Base-by-base conservation (phyloP, 129 eudicot genomes). In the Dittrichia graveolens region DNA sequence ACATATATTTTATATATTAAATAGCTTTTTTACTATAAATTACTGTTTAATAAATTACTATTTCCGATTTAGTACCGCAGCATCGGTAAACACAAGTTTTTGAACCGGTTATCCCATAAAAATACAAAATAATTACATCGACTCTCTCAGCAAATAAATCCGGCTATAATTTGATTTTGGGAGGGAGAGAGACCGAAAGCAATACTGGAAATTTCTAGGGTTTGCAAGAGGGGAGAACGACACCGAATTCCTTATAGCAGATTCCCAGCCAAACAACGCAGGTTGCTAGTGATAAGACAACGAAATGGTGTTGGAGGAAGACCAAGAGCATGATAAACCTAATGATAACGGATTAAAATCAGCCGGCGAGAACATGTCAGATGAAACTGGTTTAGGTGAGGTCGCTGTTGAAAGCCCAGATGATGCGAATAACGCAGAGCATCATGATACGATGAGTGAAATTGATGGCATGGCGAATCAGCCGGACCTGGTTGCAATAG, bases 291-390 rank as follows among this genome's bases (percentile, higher is more conserved):
- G 39, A 45, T 10, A 8, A 37, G 39, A 62, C 40, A 43, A 45
- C 80, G 61, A 7, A 75, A 76, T 47, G 67, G 75, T 46, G 59
- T 46, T 56, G 58, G 75, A 67, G 46, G 80, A 76, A 59, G 80
- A 75, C 64, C 73, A 55, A 18, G 80, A 76, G 41, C 75, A 67
- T 67, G 75, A 77, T 24, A 49, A 50, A 61, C 81, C 76, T 77
- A 69, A 62, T 37, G 65, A 70, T 37, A 61, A 44, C 14, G 81
- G 46, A 8, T 34, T 57, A n/a, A 66, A 75, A 77, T 70, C 75
- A 8, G 5, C 56, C 54, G 81, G 39, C 35, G 61, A 61, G 49
- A 53, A 3, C 75, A 67, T 34, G 31, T 62, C 78, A n/a, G 78
- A 49, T 10, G 78, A 61, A 18, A 38, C 38, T 10, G 42, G n/a